phyloP scores from a whole-genome alignment of 768 basidiomycete species.

The Mycena chlorophos region DNA sequence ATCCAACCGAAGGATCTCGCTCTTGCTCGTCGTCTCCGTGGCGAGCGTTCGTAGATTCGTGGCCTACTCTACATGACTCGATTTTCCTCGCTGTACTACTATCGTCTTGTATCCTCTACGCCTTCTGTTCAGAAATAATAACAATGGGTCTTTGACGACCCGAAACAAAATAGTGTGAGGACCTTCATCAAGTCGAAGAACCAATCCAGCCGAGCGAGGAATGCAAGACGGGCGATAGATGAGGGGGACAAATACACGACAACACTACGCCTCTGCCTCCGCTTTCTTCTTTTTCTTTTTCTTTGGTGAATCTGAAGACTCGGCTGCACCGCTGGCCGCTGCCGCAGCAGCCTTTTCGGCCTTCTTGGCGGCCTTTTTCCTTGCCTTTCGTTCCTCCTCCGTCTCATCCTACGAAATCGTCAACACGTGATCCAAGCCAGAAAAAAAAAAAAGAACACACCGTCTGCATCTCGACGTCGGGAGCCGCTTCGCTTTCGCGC shows the following conservation, averaged over 20 bases:
- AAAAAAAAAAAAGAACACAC: conserved; percentile 11
- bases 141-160: too few species aligned
- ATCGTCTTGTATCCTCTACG: background rate
- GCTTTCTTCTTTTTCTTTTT: conserved; percentile 67
- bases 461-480: conserved; percentile 36
- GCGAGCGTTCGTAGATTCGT: conserved; percentile 37
- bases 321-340: conserved; percentile 41
- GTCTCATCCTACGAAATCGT: conserved; percentile 56
- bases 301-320: conserved; percentile 45
- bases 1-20: conserved; percentile 77
- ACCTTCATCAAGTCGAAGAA: too few species aligned
- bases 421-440: conserved; percentile 6
- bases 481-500: conserved; percentile 55
- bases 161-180: too few species aligned
- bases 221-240: conserved; percentile 16
- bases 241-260: conserved; percentile 17
- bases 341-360: conserved; percentile 69
- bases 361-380: conserved; percentile 74
- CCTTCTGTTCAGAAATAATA: too few species aligned
- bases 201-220: background rate
- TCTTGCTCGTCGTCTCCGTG: conserved; percentile 75
- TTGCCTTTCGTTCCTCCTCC: conserved; percentile 80
- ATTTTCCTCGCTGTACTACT: background rate
- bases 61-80: background rate
- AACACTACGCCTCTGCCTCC: conserved; percentile 42